Conservation (phyloP, 1,284 basidiomycete genomes). For the Kalmanozyma brasiliensis region DNA sequence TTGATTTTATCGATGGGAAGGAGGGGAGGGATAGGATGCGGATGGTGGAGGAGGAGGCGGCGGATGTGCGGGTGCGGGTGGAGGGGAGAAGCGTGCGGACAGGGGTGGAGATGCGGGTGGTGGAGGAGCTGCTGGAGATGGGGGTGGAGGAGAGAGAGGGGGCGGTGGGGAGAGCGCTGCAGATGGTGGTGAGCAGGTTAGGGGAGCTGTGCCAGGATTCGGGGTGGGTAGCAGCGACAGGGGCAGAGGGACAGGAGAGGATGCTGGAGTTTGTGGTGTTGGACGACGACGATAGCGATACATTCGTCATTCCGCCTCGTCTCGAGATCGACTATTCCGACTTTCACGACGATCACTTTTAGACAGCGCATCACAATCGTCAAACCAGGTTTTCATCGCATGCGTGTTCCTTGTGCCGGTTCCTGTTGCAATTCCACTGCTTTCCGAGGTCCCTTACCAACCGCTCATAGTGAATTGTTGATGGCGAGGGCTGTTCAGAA, state of each 20-base stretch:
- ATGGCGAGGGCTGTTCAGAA: too few species aligned
- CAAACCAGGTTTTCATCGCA: too few species aligned
- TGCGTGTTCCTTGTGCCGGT: too few species aligned
- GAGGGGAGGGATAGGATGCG: slow-evolving; percentile 42
- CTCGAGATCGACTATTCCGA: slow-evolving; percentile 48
- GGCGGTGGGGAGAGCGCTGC: background rate
- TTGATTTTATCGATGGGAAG: slow-evolving; percentile 73
- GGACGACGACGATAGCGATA: slow-evolving; percentile 51
- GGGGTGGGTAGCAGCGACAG: slow-evolving; percentile 2
- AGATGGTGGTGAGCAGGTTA: background rate
- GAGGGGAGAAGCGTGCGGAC: too few species aligned
- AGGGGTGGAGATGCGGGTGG: background rate
- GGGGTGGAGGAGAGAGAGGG: background rate
- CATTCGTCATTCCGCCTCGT: slow-evolving; percentile 58
- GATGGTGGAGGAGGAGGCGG: slow-evolving; percentile 60
- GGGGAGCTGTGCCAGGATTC: slow-evolving; percentile 5
- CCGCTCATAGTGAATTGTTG: too few species aligned
- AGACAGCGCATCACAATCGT: background rate
- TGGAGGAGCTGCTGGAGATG: background rate
- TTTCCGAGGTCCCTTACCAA: background rate
- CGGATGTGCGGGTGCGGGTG: slow-evolving; percentile 16
- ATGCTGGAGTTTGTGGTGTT: slow-evolving; percentile 13
- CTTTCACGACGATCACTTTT: slow-evolving; percentile 39
- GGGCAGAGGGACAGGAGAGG: slow-evolving; percentile 1
- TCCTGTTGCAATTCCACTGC: background rate